Conservation (phyloP, 345 rosid species). For the Eucalyptus coolabah region DNA sequence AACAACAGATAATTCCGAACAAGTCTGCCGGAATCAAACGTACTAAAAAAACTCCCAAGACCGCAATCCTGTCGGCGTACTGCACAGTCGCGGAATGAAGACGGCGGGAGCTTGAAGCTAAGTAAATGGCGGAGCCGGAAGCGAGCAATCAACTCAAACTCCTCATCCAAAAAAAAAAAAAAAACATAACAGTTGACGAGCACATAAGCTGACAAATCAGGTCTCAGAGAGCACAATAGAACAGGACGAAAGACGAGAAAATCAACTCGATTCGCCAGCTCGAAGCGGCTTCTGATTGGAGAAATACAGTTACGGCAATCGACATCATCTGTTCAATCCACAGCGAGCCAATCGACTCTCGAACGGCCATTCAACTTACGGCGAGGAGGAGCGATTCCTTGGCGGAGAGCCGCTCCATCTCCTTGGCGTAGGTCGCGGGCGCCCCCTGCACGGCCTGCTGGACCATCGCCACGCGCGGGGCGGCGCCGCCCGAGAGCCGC, state of each 20-base stretch:
- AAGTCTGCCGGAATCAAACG: background rate
- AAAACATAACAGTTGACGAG: background rate
- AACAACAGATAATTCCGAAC: background rate
- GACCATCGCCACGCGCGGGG: slow-evolving; percentile 38
- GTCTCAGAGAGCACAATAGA: background rate
- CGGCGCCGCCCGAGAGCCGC: background rate
- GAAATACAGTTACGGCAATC: background rate
- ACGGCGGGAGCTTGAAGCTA: background rate
- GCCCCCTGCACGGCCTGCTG: slow-evolving; percentile 64
- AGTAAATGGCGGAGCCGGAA: background rate
- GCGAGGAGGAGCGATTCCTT: slow-evolving; percentile 93
- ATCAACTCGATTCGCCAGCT: background rate
- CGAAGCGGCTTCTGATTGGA: background rate
- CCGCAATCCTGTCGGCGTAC: background rate
- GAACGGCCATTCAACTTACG: slow-evolving; percentile 16
- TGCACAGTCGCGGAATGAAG: background rate
- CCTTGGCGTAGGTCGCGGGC: slow-evolving; percentile 76
- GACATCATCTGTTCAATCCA: background rate
- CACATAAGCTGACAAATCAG: background rate
- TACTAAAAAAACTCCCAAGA: background rate
- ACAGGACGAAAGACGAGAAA: background rate
- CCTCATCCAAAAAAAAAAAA: background rate
- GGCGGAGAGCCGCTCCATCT: slow-evolving; percentile 96
- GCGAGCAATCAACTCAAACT: background rate
- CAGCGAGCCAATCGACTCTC: background rate